phyloP scores from a whole-genome alignment of 768 basidiomycete species.

The Suillus hirtellus region DNA sequence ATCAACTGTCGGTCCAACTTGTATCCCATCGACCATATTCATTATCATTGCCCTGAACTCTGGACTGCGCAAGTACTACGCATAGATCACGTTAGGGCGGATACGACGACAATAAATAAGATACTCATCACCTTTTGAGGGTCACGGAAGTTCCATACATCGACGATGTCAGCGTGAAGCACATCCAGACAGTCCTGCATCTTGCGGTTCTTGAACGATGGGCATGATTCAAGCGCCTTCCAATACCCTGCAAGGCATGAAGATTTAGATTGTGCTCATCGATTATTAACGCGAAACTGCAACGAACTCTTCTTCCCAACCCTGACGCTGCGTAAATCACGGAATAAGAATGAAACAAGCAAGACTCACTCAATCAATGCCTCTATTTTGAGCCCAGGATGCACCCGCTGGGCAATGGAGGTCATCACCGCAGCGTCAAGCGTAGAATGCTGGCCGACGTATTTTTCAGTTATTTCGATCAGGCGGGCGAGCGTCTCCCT shows the following conservation, averaged over 20 bases:
- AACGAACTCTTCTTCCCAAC: constrained; percentile 6
- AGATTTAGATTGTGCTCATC: background rate
- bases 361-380: constrained; percentile 6
- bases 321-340: background rate
- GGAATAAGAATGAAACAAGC: background rate
- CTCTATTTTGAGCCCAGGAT: constrained; percentile 1
- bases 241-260: constrained; percentile 18
- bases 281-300: constrained; percentile 10
- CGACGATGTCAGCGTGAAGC: constrained; percentile 22
- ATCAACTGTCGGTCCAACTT: no score
- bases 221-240: constrained; percentile 14
- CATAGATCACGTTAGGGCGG: no score
- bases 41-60: no score
- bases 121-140: background rate
- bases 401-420: constrained; percentile 6
- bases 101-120: no score
- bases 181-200: constrained; percentile 13
- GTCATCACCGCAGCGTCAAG: background rate
- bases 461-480: background rate
- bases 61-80: no score
- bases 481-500: background rate
- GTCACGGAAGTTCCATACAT: constrained; percentile 20
- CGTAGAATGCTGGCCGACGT: background rate
- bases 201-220: constrained; percentile 4
- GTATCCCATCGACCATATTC: no score